These are phyloP conservation scores for Pyrrhoderma noxium DNA, from an alignment of 1,284 basidiomycete species.

Conservation along the genomic window DNA sequence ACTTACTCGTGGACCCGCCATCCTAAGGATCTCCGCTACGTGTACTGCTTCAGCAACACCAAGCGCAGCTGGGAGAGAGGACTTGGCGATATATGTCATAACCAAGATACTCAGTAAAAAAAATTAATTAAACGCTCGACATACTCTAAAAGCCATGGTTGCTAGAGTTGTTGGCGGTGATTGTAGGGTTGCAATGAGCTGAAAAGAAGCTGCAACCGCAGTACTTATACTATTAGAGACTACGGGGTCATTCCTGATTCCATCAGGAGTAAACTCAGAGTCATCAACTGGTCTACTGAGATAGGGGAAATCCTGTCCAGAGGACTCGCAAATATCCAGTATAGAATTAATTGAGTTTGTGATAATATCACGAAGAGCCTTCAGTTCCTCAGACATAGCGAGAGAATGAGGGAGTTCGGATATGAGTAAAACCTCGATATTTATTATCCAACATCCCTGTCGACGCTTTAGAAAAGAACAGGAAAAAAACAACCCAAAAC, in stretches of 20 bases:
- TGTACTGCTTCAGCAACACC: conserved; percentile 27
- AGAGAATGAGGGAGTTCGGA: background rate
- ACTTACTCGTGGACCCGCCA: conserved; percentile 28
- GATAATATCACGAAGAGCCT: conserved; percentile 12
- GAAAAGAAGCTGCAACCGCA: conserved; percentile 31
- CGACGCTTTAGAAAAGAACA: too few relatives aligned
- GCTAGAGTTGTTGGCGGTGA: conserved; percentile 23
- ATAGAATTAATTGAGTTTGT: conserved; percentile 7
- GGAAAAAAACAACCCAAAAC: too few relatives aligned
- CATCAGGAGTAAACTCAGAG: conserved; percentile 13
- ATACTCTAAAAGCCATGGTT: conserved; percentile 6
- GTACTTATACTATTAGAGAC: conserved; percentile 28
- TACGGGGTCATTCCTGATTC: conserved; percentile 20
- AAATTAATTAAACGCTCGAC: background rate
- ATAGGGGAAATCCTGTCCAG: conserved; percentile 6
- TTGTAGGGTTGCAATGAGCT: conserved; percentile 30
- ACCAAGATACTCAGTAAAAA: background rate
- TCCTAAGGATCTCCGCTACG: conserved; percentile 31
- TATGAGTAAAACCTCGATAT: too few relatives aligned
- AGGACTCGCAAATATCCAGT: conserved; percentile 7
- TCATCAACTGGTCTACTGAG: conserved; percentile 4
- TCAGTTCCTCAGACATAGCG: conserved; percentile 7
- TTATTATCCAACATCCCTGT: too few relatives aligned
- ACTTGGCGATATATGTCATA: background rate
- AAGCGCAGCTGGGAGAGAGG: conserved; percentile 21